phyloP scores from a whole-genome alignment of 495 filamentous ascomycete species.

The Lepidopterella palustris region DNA sequence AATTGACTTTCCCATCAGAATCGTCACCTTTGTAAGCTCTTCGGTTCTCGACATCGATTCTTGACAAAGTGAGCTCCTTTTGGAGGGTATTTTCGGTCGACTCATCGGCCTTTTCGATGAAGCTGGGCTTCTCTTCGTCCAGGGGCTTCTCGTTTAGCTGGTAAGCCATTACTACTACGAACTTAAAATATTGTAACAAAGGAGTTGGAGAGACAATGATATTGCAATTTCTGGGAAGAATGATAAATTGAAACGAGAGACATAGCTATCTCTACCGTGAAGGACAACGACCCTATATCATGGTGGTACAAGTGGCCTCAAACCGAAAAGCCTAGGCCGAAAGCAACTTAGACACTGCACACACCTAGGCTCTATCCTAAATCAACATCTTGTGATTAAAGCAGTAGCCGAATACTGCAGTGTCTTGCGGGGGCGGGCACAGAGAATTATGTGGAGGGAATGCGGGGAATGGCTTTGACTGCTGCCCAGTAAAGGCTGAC shows the following conservation, averaged over 20 bases:
- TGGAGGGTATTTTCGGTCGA: constrained; percentile 4
- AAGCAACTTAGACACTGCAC: neutral
- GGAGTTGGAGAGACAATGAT: too few species aligned
- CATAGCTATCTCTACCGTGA: too few species aligned
- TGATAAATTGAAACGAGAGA: too few species aligned
- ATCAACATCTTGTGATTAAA: neutral
- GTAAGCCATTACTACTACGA: neutral
- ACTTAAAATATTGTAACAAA: neutral
- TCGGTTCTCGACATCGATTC: constrained; percentile 25
- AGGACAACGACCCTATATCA: neutral
- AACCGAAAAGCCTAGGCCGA: neutral
- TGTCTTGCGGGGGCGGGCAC: neutral
- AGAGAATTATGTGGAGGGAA: neutral
- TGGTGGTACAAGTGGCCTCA: neutral
- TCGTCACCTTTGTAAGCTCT: constrained; percentile 30
- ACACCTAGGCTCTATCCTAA: neutral
- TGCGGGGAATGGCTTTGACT: neutral
- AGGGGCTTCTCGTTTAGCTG: neutral
- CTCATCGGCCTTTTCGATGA: constrained; percentile 12
- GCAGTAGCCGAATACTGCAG: neutral
- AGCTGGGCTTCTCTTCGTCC: constrained; percentile 3
- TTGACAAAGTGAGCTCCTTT: constrained; percentile 21
- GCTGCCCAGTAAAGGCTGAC: too few species aligned
- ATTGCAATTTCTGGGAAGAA: too few species aligned
- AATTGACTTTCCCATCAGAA: constrained; percentile 29